Percentiles rank a stretch among this genome's conserved stretches.
Evolutionary conservation across 2,329 filamentous ascomycete genomes (phyloP).

Genomic region (Hirsutella rhossiliensis): DNA sequence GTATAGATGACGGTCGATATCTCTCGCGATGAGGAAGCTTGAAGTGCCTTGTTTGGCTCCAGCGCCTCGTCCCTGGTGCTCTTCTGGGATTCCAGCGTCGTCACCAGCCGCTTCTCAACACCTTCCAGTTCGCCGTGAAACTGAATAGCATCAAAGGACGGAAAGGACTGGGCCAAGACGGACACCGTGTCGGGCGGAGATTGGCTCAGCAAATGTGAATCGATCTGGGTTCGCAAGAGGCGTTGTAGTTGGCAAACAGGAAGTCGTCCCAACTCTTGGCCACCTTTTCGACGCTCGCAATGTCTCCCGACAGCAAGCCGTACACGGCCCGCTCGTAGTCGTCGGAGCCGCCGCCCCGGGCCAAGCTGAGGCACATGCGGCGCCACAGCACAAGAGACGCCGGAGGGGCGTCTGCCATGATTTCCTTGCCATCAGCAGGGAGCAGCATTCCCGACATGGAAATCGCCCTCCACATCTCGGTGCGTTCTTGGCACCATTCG

Average conservation of each 20-base stretch:
- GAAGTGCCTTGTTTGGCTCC: slow-evolving; percentile 60
- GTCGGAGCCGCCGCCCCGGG: slow-evolving; percentile 56
- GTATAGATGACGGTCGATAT: slow-evolving; percentile 43
- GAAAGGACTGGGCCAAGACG: slow-evolving; percentile 44
- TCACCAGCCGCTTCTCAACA: slow-evolving; percentile 46
- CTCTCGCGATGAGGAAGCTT: slow-evolving; percentile 60
- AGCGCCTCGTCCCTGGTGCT: slow-evolving; percentile 45
- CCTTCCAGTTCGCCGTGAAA: slow-evolving; percentile 44
- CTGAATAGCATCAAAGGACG: slow-evolving; percentile 52
- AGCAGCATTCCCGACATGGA: slow-evolving; percentile 65
- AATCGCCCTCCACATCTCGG: slow-evolving; percentile 81
- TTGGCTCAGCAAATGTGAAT: slow-evolving; percentile 50
- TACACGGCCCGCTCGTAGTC: slow-evolving; percentile 85
- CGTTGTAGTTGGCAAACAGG: slow-evolving; percentile 79
- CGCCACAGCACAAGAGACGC: slow-evolving; percentile 56
- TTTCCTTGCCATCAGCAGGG: slow-evolving; percentile 32
- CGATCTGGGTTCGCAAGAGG: slow-evolving; percentile 70
- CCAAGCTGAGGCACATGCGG: slow-evolving; percentile 61
- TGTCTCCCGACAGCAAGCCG: slow-evolving; percentile 77
- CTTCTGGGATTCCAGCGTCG: slow-evolving; percentile 43
- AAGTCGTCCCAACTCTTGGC: slow-evolving; percentile 77
- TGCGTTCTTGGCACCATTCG: slow-evolving; percentile 76
- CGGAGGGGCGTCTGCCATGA: slow-evolving; percentile 20
- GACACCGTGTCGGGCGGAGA: slow-evolving; percentile 41
- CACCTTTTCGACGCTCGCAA: slow-evolving; percentile 62